phyloP scores from a whole-genome alignment of 768 basidiomycete species.

The Boletus patriciae region DNA sequence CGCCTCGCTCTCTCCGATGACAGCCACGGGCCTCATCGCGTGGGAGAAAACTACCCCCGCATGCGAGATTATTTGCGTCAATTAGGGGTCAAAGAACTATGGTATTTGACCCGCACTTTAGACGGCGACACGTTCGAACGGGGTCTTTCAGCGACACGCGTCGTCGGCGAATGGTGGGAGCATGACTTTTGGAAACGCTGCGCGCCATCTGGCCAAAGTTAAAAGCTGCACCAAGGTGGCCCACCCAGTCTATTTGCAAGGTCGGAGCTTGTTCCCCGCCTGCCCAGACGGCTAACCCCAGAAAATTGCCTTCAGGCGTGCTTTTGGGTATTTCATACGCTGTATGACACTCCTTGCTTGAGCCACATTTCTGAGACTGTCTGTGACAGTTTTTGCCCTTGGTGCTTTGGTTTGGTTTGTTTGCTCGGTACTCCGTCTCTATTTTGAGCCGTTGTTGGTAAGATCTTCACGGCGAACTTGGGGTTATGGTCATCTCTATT shows the following conservation, averaged over 20 bases:
- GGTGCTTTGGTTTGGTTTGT: constrained; percentile 1
- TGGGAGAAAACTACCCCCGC: constrained; percentile 81
- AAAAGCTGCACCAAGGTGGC: constrained; percentile 11
- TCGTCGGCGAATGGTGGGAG: constrained; percentile 56
- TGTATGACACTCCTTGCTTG: constrained; percentile 3
- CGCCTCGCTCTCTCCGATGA: constrained; percentile 90
- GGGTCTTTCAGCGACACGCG: constrained; percentile 42
- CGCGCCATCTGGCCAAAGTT: constrained; percentile 13
- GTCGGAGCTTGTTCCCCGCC: constrained; percentile 21
- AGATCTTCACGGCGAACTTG: constrained; percentile 11
- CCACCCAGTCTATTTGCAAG: constrained; percentile 17
- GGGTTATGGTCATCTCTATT: constrained; percentile 6
- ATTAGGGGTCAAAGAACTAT: constrained; percentile 62
- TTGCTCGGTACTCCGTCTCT: constrained; percentile 1
- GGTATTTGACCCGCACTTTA: constrained; percentile 51
- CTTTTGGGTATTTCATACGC: constrained; percentile 21
- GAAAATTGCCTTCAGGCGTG: constrained; percentile 9
- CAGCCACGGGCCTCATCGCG: constrained; percentile 86
- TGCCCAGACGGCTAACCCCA: constrained; percentile 14
- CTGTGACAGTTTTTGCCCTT: constrained; percentile 1
- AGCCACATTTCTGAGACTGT: constrained; percentile 6
- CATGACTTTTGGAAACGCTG: constrained; percentile 56
- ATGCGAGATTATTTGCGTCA: constrained; percentile 63
- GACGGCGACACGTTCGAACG: constrained; percentile 30
- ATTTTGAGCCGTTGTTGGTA: constrained; percentile 3